phyloP scores from a whole-genome alignment of 495 filamentous ascomycete genomes.

The Lepidopterella palustris region DNA sequence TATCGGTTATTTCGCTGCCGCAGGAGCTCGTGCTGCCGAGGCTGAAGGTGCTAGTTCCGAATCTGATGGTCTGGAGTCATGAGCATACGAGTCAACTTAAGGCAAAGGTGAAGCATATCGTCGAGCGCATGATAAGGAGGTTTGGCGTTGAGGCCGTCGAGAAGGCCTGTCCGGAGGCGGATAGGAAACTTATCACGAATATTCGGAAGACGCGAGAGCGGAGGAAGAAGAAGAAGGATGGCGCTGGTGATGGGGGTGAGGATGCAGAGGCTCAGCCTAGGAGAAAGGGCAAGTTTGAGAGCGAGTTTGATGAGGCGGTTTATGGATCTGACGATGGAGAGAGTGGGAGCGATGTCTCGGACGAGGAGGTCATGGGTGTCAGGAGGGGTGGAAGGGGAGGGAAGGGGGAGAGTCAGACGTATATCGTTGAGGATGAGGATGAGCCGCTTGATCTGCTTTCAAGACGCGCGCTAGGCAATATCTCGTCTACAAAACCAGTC shows the following conservation, averaged over 20 bases:
- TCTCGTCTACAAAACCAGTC: conserved; percentile 79
- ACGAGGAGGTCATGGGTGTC: conserved; percentile 32
- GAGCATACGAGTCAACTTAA: conserved; percentile 96
- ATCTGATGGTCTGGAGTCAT: conserved; percentile 90
- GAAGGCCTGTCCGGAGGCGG: conserved; percentile 68
- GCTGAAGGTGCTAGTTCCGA: conserved; percentile 68
- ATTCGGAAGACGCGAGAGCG: conserved; percentile 90
- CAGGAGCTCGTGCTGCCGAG: conserved; percentile 66
- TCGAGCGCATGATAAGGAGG: conserved; percentile 84
- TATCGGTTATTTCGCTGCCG: conserved; percentile 79
- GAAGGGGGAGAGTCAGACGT: conserved; percentile 37
- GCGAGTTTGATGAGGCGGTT: conserved; percentile 90
- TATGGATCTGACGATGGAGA: conserved; percentile 68
- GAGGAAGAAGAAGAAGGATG: conserved; percentile 73
- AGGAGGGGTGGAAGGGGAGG: conserved; percentile 48
- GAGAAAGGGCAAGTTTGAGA: conserved; percentile 61
- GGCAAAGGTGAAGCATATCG: conserved; percentile 93
- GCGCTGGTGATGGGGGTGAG: conserved; percentile 29
- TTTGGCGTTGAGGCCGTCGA: conserved; percentile 79
- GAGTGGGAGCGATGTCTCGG: conserved; percentile 48
- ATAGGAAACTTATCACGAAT: conserved; percentile 83
- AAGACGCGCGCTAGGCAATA: conserved; percentile 79
- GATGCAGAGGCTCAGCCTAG: conserved; percentile 13
- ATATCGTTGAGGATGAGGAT: conserved; percentile 87
- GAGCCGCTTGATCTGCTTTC: conserved; percentile 92